Evolutionary conservation across 495 filamentous ascomycete species (phyloP), one percentile per base, ranked within the genome.

Genomic region (Wilcoxina mikolae): DNA sequence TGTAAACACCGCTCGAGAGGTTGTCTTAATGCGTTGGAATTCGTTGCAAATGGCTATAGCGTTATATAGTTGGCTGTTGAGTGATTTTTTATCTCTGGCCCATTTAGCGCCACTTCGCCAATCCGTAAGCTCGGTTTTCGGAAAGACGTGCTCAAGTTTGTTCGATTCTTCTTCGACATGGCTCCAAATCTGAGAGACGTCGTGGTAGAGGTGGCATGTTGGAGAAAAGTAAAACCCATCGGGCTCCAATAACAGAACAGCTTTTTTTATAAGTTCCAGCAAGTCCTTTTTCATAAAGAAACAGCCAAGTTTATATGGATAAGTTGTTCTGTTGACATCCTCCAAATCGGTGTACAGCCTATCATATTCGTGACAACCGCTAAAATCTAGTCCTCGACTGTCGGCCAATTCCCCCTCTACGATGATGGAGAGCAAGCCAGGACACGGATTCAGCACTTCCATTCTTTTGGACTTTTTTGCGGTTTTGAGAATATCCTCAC

Each of bases 161-260:
- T 56, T 24, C 3, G 44, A 56, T 1, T 27, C 11, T 3, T 38
- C 17, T 11, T 53, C 53, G 2, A 56, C 49, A 24, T 56, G 41
- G n/a, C 18, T 26, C 46, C 48, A 56, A 15, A 61, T 51, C 18
- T 56, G 4, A n/a, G 20, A 23, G 20, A 59, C 25, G 41, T 59
- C 53, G 38, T n/a, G 18, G 3, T 27, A 33, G 29, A 61, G 47
- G 11, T 23, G 5, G 4, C 9, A 26, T 18, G 56, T 38, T 2
- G 59, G 52, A 17, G 53, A 31, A 50, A 59, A 59, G 56, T 61
- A 59, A 45, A 51, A 61, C 12, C 59, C 56, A 58, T 61, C 59
- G 26, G 59, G 59, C 18, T 53, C 11, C 18, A 61, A 22, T 2
- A 3, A 3, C 10, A 56, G 44, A 45, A 54, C 24, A 12, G 59